Conservation (phyloP, 257 asterid species). For the Jacaranda mimosifolia region DNA sequence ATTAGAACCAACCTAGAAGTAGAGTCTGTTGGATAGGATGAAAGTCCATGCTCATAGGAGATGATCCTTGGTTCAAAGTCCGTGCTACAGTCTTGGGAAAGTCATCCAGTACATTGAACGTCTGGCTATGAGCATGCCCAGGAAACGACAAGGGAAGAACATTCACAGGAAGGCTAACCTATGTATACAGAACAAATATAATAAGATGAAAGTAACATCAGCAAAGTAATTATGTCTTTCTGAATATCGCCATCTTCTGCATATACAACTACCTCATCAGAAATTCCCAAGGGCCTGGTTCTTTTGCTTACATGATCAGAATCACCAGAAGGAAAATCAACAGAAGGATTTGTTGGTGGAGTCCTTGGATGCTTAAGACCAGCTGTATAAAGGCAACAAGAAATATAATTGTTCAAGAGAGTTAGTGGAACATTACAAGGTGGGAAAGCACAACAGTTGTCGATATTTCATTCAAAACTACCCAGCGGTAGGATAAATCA, state of each 20-base stretch:
- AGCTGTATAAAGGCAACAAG: neutral
- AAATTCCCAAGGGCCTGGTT: neutral
- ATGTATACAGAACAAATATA: conserved; percentile 18
- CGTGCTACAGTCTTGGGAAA: conserved; percentile 67
- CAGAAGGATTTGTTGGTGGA: conserved; percentile 3
- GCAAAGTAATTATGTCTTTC: neutral
- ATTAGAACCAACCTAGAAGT: conserved; percentile 59
- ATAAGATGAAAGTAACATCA: neutral
- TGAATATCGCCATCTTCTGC: neutral
- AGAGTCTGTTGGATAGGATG: conserved; percentile 73
- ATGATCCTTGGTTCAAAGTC: conserved; percentile 74
- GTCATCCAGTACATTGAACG: conserved; percentile 56
- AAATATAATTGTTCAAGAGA: neutral
- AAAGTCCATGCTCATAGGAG: conserved; percentile 84
- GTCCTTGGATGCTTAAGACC: conserved; percentile 6
- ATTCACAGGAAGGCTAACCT: conserved; percentile 68
- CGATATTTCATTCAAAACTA: too few species aligned
- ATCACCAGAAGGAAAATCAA: neutral
- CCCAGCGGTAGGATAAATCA: too few species aligned
- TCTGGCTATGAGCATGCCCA: conserved; percentile 59
- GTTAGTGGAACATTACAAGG: too few species aligned
- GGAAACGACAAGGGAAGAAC: conserved; percentile 60
- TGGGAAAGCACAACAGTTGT: too few species aligned
- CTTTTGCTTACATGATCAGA: conserved; percentile 6
- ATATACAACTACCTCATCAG: neutral